These are phyloP conservation scores for Boletus semigastroideus DNA, from an alignment of 1,284 basidiomycete species.

Conservation along the genomic window DNA sequence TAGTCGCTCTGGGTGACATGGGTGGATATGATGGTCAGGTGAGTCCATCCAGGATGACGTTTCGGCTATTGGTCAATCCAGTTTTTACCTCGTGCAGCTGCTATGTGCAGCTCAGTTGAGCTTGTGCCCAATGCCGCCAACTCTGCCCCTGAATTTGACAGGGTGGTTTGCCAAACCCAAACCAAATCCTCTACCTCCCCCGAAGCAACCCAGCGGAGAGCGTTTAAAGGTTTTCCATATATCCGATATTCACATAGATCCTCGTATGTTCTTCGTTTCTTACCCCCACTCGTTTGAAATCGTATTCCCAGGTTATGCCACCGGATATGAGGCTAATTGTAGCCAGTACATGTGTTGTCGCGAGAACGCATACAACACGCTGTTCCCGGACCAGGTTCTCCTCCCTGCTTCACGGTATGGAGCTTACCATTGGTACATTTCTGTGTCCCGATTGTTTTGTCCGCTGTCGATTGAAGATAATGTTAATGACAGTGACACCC, in stretches of 20 bases:
- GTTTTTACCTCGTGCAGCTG: constrained; percentile 35
- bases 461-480: neutral
- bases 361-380: constrained; percentile 48
- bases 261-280: constrained; percentile 42
- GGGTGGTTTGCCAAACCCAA: constrained; percentile 65
- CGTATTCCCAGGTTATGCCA: constrained; percentile 53
- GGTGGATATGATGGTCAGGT: constrained; percentile 70
- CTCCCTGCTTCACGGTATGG: constrained; percentile 68
- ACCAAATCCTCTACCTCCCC: constrained; percentile 57
- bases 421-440: constrained; percentile 50
- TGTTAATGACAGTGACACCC: constrained; percentile 54
- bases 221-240: constrained; percentile 72
- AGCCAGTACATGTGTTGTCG: constrained; percentile 68
- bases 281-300: neutral
- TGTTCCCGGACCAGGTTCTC: constrained; percentile 48
- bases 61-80: neutral
- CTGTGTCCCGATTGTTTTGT: neutral
- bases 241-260: constrained; percentile 77
- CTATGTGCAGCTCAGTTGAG: constrained; percentile 50
- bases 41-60: neutral
- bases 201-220: constrained; percentile 57
- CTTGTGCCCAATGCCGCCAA: constrained; percentile 51
- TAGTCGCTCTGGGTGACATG: constrained; percentile 61
- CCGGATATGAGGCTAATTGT: constrained; percentile 72
- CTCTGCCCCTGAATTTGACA: constrained; percentile 50